Conservation (phyloP, 768 basidiomycete genomes). For the Lactarius trivialis region DNA sequence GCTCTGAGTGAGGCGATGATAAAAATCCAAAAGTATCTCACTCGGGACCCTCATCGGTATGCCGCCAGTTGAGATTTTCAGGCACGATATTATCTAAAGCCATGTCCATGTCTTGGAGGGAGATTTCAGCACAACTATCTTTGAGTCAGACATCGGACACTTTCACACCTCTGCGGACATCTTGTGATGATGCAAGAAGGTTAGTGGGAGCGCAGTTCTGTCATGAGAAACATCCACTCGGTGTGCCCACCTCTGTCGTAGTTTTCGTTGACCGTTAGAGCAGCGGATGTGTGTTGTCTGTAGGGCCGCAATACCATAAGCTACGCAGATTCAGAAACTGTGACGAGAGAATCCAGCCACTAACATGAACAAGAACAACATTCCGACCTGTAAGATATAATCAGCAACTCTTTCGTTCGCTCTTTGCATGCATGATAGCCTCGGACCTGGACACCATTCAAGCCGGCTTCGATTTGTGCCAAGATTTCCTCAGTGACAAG, state of each 20-base stretch:
- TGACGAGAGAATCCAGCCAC: slow-evolving; percentile 25
- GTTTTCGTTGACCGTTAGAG: slow-evolving; percentile 84
- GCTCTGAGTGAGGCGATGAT: neutral
- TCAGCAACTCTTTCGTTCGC: neutral
- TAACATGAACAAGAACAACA: slow-evolving; percentile 85
- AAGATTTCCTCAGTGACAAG: slow-evolving; percentile 76
- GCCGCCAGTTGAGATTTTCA: slow-evolving; percentile 72
- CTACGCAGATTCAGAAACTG: neutral
- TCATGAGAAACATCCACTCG: neutral
- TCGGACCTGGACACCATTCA: slow-evolving; percentile 57
- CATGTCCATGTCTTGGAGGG: slow-evolving; percentile 81
- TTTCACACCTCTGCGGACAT: slow-evolving; percentile 39
- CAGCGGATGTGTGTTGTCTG: slow-evolving; percentile 73
- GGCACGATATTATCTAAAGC: slow-evolving; percentile 85
- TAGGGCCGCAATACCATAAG: neutral
- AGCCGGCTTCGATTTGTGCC: slow-evolving; percentile 57
- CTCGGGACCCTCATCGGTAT: slow-evolving; percentile 92
- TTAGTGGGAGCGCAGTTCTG: neutral
- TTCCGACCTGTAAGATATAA: slow-evolving; percentile 52
- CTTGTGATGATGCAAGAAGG: slow-evolving; percentile 22
- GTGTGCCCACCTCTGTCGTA: slow-evolving; percentile 57
- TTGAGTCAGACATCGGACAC: slow-evolving; percentile 1
- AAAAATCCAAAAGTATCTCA: slow-evolving; percentile 32
- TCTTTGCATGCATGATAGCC: slow-evolving; percentile 10
- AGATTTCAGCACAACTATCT: slow-evolving; percentile 26